phyloP scores from a whole-genome alignment of 306 rosid species.

The Fagus crenata region DNA sequence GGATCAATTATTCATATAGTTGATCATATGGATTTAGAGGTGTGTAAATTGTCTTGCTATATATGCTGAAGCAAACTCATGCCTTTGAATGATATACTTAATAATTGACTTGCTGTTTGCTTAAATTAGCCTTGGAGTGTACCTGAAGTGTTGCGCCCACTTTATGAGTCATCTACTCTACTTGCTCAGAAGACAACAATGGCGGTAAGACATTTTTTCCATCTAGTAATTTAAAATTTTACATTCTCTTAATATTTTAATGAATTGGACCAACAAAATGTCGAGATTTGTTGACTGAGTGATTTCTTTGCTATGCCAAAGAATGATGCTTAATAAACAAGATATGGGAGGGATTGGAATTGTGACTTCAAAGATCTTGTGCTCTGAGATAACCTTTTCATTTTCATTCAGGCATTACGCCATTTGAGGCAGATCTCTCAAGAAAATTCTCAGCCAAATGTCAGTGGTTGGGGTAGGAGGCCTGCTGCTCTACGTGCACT shows the following conservation, averaged over 20 bases:
- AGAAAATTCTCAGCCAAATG: slow-evolving; percentile 93
- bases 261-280: not conserved
- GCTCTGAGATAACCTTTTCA: slow-evolving; percentile 18
- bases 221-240: not conserved
- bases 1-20: slow-evolving; percentile 94
- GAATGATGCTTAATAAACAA: not conserved
- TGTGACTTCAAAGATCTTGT: slow-evolving; percentile 5
- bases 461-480: slow-evolving; percentile 88
- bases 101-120: slow-evolving; percentile 27
- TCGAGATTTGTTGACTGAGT: not conserved
- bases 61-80: slow-evolving; percentile 4
- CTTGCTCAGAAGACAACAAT: slow-evolving; percentile 91
- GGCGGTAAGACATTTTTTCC: slow-evolving; percentile 61
- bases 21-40: slow-evolving; percentile 93
- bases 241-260: slow-evolving; percentile 15
- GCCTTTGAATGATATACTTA: slow-evolving; percentile 21
- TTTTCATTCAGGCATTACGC: slow-evolving; percentile 71
- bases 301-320: slow-evolving; percentile 1
- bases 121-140: slow-evolving; percentile 90
- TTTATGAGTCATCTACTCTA: slow-evolving; percentile 82
- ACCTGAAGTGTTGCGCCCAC: slow-evolving; percentile 94
- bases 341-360: not conserved
- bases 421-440: slow-evolving; percentile 94
- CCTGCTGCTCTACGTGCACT: slow-evolving; percentile 89
- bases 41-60: slow-evolving; percentile 26